Base-by-base conservation (phyloP, 139 green algal genomes). In the Haematococcus lacustris region DNA sequence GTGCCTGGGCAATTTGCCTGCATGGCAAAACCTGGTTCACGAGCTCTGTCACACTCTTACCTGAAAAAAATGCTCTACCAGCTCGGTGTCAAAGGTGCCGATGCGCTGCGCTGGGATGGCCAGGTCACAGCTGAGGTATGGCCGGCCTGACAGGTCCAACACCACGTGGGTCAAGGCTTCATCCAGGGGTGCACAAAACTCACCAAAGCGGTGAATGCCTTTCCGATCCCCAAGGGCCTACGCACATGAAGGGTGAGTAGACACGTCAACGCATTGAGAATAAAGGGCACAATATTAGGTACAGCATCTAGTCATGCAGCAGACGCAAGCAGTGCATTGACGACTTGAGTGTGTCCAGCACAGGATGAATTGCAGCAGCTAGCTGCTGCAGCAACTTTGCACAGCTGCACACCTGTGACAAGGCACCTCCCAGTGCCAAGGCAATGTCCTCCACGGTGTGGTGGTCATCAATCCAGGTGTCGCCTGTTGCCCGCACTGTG, bases 401-500 rank as follows among this genome's bases (percentile, higher is more conserved):
- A n/a, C 43, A 53, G 43, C 43, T 53, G 43, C 43, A 53, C 43
- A 63, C 71, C 71, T 83, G 53, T 9, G 86, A 76, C 2, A 92
- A 47, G 5, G 89, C 89, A 0, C 51, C 68, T 25, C 89, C 89
- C 2, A 96, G 67, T 0, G 90, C 89, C n/a, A 96, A 71, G 1
- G 85, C 90, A 25, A 98, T 93, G 77, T 99, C 95, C 75, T 99
- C 95, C 64, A 94, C 94, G 30, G 95, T 98, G 91, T 99, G 95
- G 81, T 99, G 95, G 80, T 99, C 95, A 77, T 99, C 95, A 68
- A 99, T 98, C 88, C 91, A 96, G 1, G 87, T 94, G 78, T 99
- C 95, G 3, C 95, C 95, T 38, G 83, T 76, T 0, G 91, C 92
- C 38, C 86, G 67, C 41, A 98, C 82, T 0, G 79, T 84, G 1